Evolutionary conservation across 805 yeast genomes (phyloP).

Genomic region (Saccharomycopsis sp.): DNA sequence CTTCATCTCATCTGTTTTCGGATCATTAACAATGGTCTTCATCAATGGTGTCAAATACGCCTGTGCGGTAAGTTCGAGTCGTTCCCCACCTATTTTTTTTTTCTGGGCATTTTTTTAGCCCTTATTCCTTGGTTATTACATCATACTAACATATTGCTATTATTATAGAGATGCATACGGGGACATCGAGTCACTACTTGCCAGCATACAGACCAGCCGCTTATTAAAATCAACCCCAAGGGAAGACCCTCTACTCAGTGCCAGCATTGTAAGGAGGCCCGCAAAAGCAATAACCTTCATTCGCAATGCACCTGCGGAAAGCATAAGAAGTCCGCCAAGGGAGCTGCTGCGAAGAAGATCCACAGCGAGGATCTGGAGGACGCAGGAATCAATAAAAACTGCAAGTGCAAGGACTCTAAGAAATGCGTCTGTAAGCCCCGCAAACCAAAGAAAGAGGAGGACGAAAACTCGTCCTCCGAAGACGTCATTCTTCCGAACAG

Average conservation of each 20-base stretch:
- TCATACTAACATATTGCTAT: too few relatives aligned
- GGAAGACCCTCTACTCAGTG: constrained; percentile 96
- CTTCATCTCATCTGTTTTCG: neutral
- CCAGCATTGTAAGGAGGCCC: constrained; percentile 70
- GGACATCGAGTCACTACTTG: constrained; percentile 96
- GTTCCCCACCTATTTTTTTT: neutral
- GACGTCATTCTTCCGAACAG: neutral
- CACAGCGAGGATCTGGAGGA: constrained; percentile 23
- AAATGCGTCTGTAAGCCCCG: constrained; percentile 20
- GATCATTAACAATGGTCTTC: constrained; percentile 64
- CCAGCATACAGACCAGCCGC: constrained; percentile 83
- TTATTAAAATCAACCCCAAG: constrained; percentile 90
- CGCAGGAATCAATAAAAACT: constrained; percentile 32
- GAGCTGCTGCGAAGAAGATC: constrained; percentile 13
- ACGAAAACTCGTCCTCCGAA: neutral
- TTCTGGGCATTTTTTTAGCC: too few relatives aligned
- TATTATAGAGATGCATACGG: constrained; percentile 81
- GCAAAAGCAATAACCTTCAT: constrained; percentile 62
- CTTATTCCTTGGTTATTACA: too few relatives aligned
- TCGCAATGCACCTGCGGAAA: constrained; percentile 64
- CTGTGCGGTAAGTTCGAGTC: constrained; percentile 46
- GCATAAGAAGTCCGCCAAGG: constrained; percentile 35
- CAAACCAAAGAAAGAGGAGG: constrained; percentile 1
- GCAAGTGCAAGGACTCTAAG: constrained; percentile 29
- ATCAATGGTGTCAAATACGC: constrained; percentile 93